A percentile compares a stretch with the other conserved stretches of the same genome.
Conservation (phyloP, 768 basidiomycete species). For the Tulasnella sp. region DNA sequence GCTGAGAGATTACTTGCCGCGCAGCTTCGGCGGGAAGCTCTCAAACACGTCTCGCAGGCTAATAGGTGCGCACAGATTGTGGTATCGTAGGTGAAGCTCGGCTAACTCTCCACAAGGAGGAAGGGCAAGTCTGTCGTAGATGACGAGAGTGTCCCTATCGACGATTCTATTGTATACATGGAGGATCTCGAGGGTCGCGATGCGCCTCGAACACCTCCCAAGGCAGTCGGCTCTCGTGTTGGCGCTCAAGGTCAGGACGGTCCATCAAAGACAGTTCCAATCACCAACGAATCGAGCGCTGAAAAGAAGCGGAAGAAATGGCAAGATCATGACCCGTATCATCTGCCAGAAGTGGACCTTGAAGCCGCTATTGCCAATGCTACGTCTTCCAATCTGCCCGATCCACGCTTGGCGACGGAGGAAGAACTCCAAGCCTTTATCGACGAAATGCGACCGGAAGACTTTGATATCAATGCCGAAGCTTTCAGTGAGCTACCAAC, state of each 20-base stretch:
- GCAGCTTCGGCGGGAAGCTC: constrained; percentile 83
- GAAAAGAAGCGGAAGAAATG: constrained; percentile 20
- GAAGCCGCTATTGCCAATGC: constrained; percentile 59
- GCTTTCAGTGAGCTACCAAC: constrained; percentile 91
- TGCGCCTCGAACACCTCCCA: constrained; percentile 50
- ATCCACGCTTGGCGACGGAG: constrained; percentile 92
- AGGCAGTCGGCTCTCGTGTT: constrained; percentile 32
- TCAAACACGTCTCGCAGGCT: constrained; percentile 42
- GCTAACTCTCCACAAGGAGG: background rate
- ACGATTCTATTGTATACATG: constrained; percentile 76
- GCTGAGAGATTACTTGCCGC: constrained; percentile 92
- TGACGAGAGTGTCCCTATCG: constrained; percentile 36
- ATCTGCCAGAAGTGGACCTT: constrained; percentile 77
- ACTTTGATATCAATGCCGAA: constrained; percentile 86
- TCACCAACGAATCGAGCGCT: constrained; percentile 53
- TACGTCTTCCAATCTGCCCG: constrained; percentile 59
- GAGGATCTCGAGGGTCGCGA: constrained; percentile 61
- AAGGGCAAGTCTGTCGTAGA: background rate
- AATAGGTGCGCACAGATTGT: constrained; percentile 9
- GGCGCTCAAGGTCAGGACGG: constrained; percentile 31
- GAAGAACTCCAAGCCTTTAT: constrained; percentile 91
- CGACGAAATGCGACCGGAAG: constrained; percentile 92
- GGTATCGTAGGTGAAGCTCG: too few relatives aligned
- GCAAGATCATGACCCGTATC: constrained; percentile 75
- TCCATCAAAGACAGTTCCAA: constrained; percentile 35